These are phyloP conservation scores for Teratosphaeria pseudoeucalypti DNA, from an alignment of 2,329 filamentous ascomycete genomes.

Conservation along the genomic window DNA sequence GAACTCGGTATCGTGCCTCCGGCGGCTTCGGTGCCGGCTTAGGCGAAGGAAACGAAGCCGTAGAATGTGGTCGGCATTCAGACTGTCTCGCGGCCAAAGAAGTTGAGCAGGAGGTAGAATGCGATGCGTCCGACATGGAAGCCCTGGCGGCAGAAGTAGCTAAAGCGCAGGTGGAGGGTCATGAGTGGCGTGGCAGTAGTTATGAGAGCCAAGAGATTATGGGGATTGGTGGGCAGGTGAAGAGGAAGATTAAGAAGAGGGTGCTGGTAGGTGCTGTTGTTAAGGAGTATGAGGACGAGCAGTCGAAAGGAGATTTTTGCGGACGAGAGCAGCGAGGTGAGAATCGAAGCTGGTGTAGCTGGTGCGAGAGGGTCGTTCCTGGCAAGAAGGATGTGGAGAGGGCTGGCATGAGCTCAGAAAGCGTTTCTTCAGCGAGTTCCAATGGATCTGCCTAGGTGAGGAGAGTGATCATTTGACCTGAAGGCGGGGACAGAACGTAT, in stretches of 20 bases:
- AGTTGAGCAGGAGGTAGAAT: conserved; percentile 76
- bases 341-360: conserved; percentile 78
- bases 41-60: conserved; percentile 77
- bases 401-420: conserved; percentile 14
- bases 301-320: conserved; percentile 54
- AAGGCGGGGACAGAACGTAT: too few relatives aligned
- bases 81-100: conserved; percentile 65
- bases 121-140: conserved; percentile 64
- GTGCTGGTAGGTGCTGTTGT: conserved; percentile 75
- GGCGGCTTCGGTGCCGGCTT: conserved; percentile 78
- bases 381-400: conserved; percentile 18
- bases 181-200: conserved; percentile 50
- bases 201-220: conserved; percentile 84
- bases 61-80: conserved; percentile 73
- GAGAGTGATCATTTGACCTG: neutral
- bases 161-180: conserved; percentile 18
- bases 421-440: conserved; percentile 16
- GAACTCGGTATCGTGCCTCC: conserved; percentile 67
- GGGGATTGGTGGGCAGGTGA: conserved; percentile 77
- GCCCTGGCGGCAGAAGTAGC: conserved; percentile 31
- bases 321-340: conserved; percentile 58
- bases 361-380: conserved; percentile 56
- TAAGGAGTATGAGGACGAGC: conserved; percentile 74
- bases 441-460: conserved; percentile 1
- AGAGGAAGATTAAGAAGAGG: conserved; percentile 77